Evolutionary conservation across 805 yeast genomes (phyloP), one percentile per base, ranked within the genome.

Genomic region (Pichia californica): DNA sequence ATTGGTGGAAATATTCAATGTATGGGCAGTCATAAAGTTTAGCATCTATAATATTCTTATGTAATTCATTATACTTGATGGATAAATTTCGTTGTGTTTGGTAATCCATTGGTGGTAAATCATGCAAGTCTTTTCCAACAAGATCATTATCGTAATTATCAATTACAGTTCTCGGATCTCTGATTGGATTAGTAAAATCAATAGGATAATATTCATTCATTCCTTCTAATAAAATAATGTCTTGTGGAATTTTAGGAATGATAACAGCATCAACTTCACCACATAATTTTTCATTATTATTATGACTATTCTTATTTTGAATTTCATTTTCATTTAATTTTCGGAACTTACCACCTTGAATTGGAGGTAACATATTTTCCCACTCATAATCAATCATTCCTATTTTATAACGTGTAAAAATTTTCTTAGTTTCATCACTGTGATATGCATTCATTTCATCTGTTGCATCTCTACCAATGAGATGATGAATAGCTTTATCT

Each of bases 361-460:
- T 85, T 1, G 96, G 96, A 4, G 96, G 96, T 28, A 84, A 58
- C 59, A 88, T 63, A 61, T 85, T 83, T 41, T 68, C 68, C 96
- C 96, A 88, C 9, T 67, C 66, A 45, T 68, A 61, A 43, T 79
- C 77, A 7, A 87, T 77, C 11, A 54, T 58, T 1, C 96, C 96
- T 13, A 88, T 71, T 44, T 66, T 73, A 74, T 75, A 88, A 31
- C 62, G 70, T n/a, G 58, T 54, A 59, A 85, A 82, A 0, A 62
- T 61, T 3, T 47, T 38, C 8, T 73, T 64, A 0, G 93, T 75
- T 39, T 76, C 83, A 11, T 70, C 76, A 35, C 75, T 60, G 58
- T 88, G 96, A 55, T 86, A 88, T 8, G 89, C 88, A 41, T 79
- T 74, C 85, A 88, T 87, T 59, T 88, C 96, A 58, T 87, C 95